phyloP scores from a whole-genome alignment of 2,329 filamentous ascomycete species.

The Aspergillaceae sp. region DNA sequence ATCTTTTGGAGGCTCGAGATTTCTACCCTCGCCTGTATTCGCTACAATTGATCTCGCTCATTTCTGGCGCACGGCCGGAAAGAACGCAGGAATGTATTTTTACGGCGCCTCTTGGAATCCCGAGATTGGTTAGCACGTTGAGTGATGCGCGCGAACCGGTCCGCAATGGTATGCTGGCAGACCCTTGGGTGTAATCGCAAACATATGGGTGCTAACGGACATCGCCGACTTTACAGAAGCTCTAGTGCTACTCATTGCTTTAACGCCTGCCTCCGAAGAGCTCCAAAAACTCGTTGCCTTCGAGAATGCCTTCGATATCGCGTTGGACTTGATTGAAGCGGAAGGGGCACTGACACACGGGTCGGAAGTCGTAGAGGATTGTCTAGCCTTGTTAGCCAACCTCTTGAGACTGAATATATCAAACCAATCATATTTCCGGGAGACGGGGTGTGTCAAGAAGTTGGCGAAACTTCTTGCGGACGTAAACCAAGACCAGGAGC shows the following conservation, averaged over 20 bases:
- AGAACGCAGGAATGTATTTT: conserved; percentile 92
- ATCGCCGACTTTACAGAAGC: conserved; percentile 47
- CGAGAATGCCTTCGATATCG: conserved; percentile 80
- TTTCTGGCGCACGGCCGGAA: conserved; percentile 76
- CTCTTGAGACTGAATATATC: conserved; percentile 77
- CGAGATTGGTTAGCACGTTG: conserved; percentile 71
- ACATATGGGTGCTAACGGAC: conserved; percentile 4
- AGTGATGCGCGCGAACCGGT: conserved; percentile 81
- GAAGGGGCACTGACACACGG: conserved; percentile 79
- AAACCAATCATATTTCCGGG: conserved; percentile 89
- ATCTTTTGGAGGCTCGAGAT: conserved; percentile 77
- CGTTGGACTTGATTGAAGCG: conserved; percentile 70
- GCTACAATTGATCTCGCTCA: conserved; percentile 78
- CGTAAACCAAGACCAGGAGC: conserved; percentile 47
- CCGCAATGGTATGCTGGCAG: conserved; percentile 54
- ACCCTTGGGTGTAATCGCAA: background rate
- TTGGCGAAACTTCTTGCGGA: conserved; percentile 61
- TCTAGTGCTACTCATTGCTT: conserved; percentile 73
- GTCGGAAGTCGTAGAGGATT: conserved; percentile 83
- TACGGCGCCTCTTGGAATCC: conserved; percentile 77
- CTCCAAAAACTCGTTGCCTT: conserved; percentile 94
- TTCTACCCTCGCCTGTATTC: conserved; percentile 90
- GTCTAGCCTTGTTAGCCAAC: conserved; percentile 81
- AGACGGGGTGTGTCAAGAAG: conserved; percentile 72
- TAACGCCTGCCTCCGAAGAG: conserved; percentile 78